These are phyloP conservation scores for Termitomyces sp. DNA, from an alignment of 1,284 basidiomycete species.

Conservation along the genomic window DNA sequence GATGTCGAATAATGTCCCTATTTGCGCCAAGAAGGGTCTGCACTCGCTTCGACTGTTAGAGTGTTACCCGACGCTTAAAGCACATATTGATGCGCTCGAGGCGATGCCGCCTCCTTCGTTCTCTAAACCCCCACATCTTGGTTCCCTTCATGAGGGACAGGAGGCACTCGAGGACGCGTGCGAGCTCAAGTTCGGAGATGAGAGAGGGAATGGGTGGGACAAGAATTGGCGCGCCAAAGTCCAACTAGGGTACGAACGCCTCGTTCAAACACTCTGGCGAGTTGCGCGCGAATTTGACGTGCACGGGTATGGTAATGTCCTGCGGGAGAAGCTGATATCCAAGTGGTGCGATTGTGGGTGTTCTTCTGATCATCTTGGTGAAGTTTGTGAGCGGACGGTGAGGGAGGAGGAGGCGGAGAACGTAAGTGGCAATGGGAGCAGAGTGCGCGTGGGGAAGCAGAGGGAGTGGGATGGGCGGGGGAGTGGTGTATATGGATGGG, in stretches of 20 bases:
- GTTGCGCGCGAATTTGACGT: conserved; percentile 66
- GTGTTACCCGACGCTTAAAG: conserved; percentile 49
- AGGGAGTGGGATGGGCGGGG: conserved; percentile 69
- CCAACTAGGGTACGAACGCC: conserved; percentile 54
- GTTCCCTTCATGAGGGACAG: conserved; percentile 49
- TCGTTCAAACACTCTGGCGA: conserved; percentile 57
- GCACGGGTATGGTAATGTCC: conserved; percentile 59
- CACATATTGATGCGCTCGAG: conserved; percentile 56
- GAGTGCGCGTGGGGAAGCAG: conserved; percentile 53
- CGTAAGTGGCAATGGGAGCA: conserved; percentile 46
- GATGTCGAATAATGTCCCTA: conserved; percentile 57
- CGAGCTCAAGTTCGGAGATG: conserved; percentile 40
- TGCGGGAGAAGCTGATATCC: conserved; percentile 60
- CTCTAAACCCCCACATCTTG: conserved; percentile 57
- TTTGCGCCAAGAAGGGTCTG: conserved; percentile 57
- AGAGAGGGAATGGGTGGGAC: conserved; percentile 39
- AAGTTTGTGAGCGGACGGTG: conserved; percentile 67
- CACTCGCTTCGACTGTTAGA: conserved; percentile 61
- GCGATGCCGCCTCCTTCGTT: conserved; percentile 49
- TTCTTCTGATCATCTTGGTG: conserved; percentile 67
- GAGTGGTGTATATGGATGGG: conserved; percentile 62
- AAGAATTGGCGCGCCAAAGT: conserved; percentile 53
- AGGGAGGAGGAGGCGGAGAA: conserved; percentile 55
- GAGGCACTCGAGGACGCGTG: conserved; percentile 59
- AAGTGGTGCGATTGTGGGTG: conserved; percentile 77